Evolutionary conservation across 2,329 filamentous ascomycete genomes (phyloP), one percentile per base, ranked within the genome.

Genomic region (Stagonosporopsis cucurbitacearum): DNA sequence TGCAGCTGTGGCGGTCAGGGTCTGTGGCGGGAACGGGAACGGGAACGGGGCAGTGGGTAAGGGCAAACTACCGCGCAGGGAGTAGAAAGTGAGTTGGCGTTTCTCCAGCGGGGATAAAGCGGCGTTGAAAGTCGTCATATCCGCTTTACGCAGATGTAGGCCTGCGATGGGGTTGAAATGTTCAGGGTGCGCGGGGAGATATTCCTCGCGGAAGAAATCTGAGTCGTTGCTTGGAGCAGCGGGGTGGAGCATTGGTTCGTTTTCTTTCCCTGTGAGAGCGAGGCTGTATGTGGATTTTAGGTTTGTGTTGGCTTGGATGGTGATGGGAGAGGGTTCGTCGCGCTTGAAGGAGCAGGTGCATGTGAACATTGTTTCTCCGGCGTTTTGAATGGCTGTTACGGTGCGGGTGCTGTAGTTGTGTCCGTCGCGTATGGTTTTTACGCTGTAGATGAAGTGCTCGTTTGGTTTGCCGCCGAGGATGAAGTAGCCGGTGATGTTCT

Each of bases 401-500:
- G 78, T 75, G 8, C 83, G 77, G 9, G 81, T 80, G 60, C 78
- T 80, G 65, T 84, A 85, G 42, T 80, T 79, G 36, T 76, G 75
- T 1, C 82, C 82, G 56, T 85, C 78, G 20, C 82, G 75, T 50
- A 84, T 72, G 49, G 75, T 79, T 23, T 79, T 76, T 19, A 85
- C 79, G 15, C 74, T 77, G 66, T 83, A 85, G 8, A 79, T 71
- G 63, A 81, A 85, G 4, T 82, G 80, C 3, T 79, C 71, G 37
- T 78, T 74, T 1, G 78, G 72, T 8, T 75, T 72, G 6, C 82
- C 82, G 0, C 74, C 74, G 1, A 82, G 71, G 15, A 82, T 77
- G 60, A 85, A 85, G 64, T 77, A 81, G 19, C 82, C 82, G 0
- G 80, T 81, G 37, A 84, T 78, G 62, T 80, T 79, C 81, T 59